Conservation (phyloP, 495 filamentous ascomycete genomes). For the Lepidopterella palustris region DNA sequence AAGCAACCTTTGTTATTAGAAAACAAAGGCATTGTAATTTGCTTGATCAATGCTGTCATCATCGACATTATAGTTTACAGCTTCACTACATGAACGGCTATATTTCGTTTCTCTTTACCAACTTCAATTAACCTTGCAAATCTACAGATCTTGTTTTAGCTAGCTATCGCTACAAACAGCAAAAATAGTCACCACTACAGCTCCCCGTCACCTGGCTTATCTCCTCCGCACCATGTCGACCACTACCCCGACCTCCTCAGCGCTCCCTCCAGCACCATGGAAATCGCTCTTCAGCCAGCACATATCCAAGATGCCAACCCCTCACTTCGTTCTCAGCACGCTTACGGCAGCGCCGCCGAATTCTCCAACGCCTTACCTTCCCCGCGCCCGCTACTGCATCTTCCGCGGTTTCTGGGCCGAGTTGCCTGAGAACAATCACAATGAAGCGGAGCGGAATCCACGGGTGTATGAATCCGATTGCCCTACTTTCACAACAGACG, state of each 20-base stretch:
- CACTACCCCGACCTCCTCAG: constrained; percentile 16
- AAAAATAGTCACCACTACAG: constrained; percentile 23
- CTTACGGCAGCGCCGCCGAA: constrained; percentile 43
- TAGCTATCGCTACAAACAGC: not conserved
- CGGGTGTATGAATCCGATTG: constrained; percentile 64
- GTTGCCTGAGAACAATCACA: constrained; percentile 62
- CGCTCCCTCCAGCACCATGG: constrained; percentile 52
- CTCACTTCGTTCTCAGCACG: constrained; percentile 68
- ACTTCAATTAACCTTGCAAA: not conserved
- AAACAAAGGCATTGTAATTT: too few species aligned
- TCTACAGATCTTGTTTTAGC: not conserved
- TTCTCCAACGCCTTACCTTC: constrained; percentile 39
- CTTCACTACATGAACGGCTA: not conserved
- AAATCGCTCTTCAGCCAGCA: constrained; percentile 59
- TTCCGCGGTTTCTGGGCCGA: constrained; percentile 77
- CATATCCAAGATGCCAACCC: constrained; percentile 50
- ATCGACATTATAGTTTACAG: not conserved
- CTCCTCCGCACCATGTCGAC: constrained; percentile 25
- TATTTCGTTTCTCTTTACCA: not conserved
- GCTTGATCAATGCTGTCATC: not conserved
- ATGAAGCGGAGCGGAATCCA: constrained; percentile 60
- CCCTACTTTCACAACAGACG: constrained; percentile 78
- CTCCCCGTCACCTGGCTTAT: constrained; percentile 13
- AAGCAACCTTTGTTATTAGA: too few species aligned
- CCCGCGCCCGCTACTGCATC: constrained; percentile 59